Evolutionary conservation across 352 stramenopile genomes (phyloP), one percentile per base, ranked within the genome.

Genomic region (Saprolegnia diclina): DNA sequence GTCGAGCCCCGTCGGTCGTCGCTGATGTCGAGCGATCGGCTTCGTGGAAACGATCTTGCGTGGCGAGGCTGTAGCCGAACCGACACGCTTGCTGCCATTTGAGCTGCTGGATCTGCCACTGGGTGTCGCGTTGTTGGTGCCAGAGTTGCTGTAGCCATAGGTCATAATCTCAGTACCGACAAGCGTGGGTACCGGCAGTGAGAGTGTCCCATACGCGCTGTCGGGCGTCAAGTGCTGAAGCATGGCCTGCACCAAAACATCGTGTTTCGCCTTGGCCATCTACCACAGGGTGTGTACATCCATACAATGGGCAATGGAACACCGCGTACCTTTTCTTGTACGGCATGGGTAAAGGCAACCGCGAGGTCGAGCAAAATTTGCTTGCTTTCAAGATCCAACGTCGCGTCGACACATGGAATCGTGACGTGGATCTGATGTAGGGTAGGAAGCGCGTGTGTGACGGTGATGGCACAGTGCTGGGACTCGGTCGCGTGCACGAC

Each of bases 101-200:
- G 4, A 89, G 54, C 0, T 78, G 63, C 0, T 81, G 73, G 40
- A 92, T 86, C 71, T 84, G 80, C 84, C 84, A 92, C 50, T 81
- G 80, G 35, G 90, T 72, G 5, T 85, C 73, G 32, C 78, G 77
- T 38, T 83, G 82, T 0, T 85, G 26, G 11, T 61, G 45, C 21
- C 81, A 21, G 29, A 92, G 72, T 29, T 87, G 73, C 32, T 81
- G 67, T 5, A 90, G 65, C 2, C 76, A 79, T 9, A 59, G 54
- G 18, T 35, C 7, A 7, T 48, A n/a, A 4, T 4, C 2, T 14
- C 42, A n/a, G 42, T 14, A 4, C 18, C 13, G 18, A n/a, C 11
- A 14, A 48, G 42, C 42, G 4, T 14, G 3, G 3, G 2, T 59
- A 59, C 52, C 9, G 24, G 52, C 11, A 59, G 52, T 19, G 52